Percentiles rank a stretch among this genome's conserved stretches.
Conservation (phyloP, 2,329 filamentous ascomycete species). For the Diplodia mutila region DNA sequence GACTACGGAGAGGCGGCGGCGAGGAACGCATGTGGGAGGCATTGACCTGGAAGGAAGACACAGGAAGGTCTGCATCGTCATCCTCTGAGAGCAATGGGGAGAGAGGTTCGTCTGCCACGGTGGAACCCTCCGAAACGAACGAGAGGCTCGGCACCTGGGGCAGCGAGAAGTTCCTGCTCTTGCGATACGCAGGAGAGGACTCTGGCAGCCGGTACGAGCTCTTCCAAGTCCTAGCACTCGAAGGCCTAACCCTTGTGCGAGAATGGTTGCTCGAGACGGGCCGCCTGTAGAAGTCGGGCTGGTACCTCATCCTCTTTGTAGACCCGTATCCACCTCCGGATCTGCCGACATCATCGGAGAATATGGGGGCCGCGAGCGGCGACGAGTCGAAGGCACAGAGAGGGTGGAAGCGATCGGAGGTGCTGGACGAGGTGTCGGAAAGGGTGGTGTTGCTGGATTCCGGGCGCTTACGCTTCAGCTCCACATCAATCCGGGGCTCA, state of each 20-base stretch:
- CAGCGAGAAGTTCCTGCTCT: conserved; percentile 74
- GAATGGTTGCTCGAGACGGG: conserved; percentile 61
- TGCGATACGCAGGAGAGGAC: conserved; percentile 83
- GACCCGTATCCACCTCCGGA: conserved; percentile 62
- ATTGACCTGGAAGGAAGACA: conserved; percentile 69
- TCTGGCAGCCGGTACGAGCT: conserved; percentile 75
- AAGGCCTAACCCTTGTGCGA: conserved; percentile 67
- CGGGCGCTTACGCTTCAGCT: conserved; percentile 73
- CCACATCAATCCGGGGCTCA: conserved; percentile 80
- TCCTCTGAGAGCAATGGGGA: conserved; percentile 70
- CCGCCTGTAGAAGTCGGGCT: conserved; percentile 36
- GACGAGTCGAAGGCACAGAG: conserved; percentile 76
- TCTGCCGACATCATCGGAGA: conserved; percentile 79
- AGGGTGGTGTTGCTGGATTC: conserved; percentile 70
- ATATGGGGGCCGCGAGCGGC: conserved; percentile 78
- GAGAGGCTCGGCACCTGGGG: conserved; percentile 73
- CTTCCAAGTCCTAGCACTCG: conserved; percentile 71
- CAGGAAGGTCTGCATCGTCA: conserved; percentile 79
- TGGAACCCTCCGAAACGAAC: conserved; percentile 74
- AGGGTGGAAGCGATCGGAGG: conserved; percentile 76
- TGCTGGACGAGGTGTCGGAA: conserved; percentile 84
- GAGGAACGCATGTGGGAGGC: conserved; percentile 70
- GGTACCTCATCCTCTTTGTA: conserved; percentile 42
- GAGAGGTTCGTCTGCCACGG: conserved; percentile 65
- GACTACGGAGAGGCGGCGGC: conserved; percentile 63